Evolutionary conservation across 2,329 filamentous ascomycete genomes (phyloP), one percentile per base, ranked within the genome.

Genomic region (Pyrenophora tritici-repentis): DNA sequence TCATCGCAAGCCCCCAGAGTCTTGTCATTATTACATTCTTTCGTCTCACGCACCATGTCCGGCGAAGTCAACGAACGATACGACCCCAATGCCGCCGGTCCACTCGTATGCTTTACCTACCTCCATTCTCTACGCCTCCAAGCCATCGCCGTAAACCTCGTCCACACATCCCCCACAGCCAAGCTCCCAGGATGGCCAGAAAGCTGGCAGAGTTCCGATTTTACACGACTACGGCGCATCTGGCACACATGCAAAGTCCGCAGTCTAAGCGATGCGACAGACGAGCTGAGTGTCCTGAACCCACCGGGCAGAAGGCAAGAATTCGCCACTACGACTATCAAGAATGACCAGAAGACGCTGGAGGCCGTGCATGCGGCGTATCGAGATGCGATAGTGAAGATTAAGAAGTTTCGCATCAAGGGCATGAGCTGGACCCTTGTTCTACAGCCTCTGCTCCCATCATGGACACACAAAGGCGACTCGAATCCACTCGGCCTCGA

Each of bases 51-150:
- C 22, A 40, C 44, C 5, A 39, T 50, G 12, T 37, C 47, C 2
- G 31, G 50, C 4, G 53, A 42, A n/a, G 4, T 31, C 24, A 17
- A 54, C 17, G 42, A 38, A 22, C 47, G 46, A 24, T 57, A 72
- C 4, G 61, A 69, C 6, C 45, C 84, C 2, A 65, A 81, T 17
- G 67, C 68, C 2, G 79, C 80, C 3, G 67, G 79, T 3, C 76
- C 78, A 24, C 75, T 84, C 58, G 83, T 83, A 50, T 82, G 81
- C 14, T 76, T 79, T 53, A 74, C 85, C 62, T 84, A 85, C 65
- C 71, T 77, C 2, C 83, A 87, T 56, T 84, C 83, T 62, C 83
- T 83, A 0, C 82, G 79, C 13, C 2, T 77, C 75, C 13, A 83
- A 60, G 75, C 78, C 18, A 76, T 77, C 0, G 53, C 75, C 6